Conservation (phyloP, 2,329 filamentous ascomycete species). For the Cladosporium sp. region DNA sequence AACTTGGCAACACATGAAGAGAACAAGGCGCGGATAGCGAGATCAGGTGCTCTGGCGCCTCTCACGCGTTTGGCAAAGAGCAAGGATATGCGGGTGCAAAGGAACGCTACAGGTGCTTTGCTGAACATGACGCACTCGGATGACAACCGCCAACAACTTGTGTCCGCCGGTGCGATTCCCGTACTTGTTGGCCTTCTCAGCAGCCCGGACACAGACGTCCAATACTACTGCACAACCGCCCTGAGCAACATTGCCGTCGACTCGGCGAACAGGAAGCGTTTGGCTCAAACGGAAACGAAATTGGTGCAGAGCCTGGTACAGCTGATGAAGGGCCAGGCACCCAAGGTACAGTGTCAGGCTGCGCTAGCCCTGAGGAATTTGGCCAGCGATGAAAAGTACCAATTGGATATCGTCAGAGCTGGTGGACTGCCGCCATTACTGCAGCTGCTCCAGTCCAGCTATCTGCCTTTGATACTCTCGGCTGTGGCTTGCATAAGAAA, state of each 20-base stretch:
- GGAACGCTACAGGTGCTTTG: constrained; percentile 92
- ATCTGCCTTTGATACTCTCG: constrained; percentile 90
- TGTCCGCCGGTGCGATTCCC: constrained; percentile 95
- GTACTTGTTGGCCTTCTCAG: constrained; percentile 93
- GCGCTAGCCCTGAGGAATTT: constrained; percentile 90
- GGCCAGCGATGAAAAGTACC: constrained; percentile 97
- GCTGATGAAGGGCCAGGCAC: constrained; percentile 94
- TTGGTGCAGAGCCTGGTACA: constrained; percentile 92
- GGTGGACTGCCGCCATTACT: constrained; percentile 81
- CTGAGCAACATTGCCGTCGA: constrained; percentile 99
- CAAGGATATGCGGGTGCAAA: constrained; percentile 96
- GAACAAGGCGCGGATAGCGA: constrained; percentile 97
- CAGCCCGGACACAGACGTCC: constrained; percentile 91
- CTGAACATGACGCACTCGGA: constrained; percentile 99
- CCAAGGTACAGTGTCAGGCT: constrained; percentile 97
- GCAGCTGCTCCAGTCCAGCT: constrained; percentile 88
- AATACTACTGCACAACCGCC: constrained; percentile 98
- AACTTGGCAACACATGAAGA: constrained; percentile 98
- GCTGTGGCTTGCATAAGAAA: constrained; percentile 98
- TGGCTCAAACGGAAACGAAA: constrained; percentile 85
- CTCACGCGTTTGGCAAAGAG: constrained; percentile 92
- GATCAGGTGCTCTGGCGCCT: constrained; percentile 86
- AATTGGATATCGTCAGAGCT: constrained; percentile 92
- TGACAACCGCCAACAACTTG: constrained; percentile 95
- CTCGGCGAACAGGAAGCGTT: constrained; percentile 80